Evolutionary conservation across 768 basidiomycete species (phyloP), one percentile per base, ranked within the genome.

Genomic region (Auricularia cornea): DNA sequence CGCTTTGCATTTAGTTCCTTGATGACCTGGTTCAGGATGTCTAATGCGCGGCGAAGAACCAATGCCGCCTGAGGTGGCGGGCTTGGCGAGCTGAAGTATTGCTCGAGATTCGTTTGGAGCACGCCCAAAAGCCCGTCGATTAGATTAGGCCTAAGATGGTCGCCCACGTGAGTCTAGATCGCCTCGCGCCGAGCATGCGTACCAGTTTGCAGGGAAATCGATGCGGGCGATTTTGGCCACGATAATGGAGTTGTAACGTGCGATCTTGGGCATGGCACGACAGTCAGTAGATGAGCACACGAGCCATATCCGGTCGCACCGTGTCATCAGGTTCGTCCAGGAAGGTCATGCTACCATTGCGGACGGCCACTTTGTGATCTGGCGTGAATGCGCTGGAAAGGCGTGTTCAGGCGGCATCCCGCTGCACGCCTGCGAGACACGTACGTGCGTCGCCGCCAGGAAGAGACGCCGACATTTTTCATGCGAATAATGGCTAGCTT

Each of bases 401-500:
- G 44, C 44, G 44, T 48, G 44, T 18, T 23, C 20, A 20, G 8
- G 20, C 44, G 44, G 12, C 44, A 48, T 18, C 44, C 20, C 44
- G 23, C 44, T 54, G 40, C 38, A 59, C 20, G 28, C 66, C 82
- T 70, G 10, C 8, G 35, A 38, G 16, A 38, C 35, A 2, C 35
- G 35, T 67, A 90, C 92, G 85, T 91, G 76, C 86, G 77, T 33
- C 86, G 87, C 70, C 83, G 80, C 94, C 94, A 96, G 69, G 90
- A 87, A 59, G 75, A 75, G 3, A 86, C 72, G 2, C 86, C 87
- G 1, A 81, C 80, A 68, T 94, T 95, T 76, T 95, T 95, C 77
- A 94, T 89, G 70, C 93, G 92, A 62, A 95, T 89, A 66, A 92
- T 90, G 29, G 89, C 85, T 72, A 90, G 89, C 67, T 89, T 83